phyloP scores from a whole-genome alignment of 352 stramenopile species.

The Pythium grandisporangium region DNA sequence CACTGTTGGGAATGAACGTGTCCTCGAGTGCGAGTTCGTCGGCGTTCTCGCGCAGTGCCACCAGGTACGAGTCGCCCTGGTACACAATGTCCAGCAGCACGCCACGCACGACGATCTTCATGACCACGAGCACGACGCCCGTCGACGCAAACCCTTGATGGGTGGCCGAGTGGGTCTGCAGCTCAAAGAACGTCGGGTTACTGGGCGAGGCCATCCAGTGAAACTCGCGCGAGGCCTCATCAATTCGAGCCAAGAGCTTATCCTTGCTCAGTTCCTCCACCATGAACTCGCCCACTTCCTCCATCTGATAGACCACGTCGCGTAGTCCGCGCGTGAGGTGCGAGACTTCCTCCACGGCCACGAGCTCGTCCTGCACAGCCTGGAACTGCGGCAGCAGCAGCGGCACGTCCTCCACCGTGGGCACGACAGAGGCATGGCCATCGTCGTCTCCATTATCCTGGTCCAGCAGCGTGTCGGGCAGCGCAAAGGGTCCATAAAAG shows the following conservation, averaged over 20 bases:
- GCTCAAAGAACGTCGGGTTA: slow-evolving; percentile 55
- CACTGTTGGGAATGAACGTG: slow-evolving; percentile 50
- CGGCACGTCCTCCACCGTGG: slow-evolving; percentile 27
- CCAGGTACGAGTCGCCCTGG: slow-evolving; percentile 51
- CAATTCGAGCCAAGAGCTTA: slow-evolving; percentile 35
- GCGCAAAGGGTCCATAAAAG: slow-evolving; percentile 36
- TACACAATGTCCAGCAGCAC: slow-evolving; percentile 59
- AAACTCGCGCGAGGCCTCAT: slow-evolving; percentile 27
- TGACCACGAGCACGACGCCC: slow-evolving; percentile 42
- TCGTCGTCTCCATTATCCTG: slow-evolving; percentile 5
- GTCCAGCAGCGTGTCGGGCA: slow-evolving; percentile 21
- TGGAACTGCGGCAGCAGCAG: slow-evolving; percentile 46
- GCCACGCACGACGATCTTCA: slow-evolving; percentile 58
- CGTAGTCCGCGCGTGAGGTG: slow-evolving; percentile 35
- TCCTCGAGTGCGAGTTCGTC: slow-evolving; percentile 51
- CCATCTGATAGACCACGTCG: slow-evolving; percentile 55
- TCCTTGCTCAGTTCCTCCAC: slow-evolving; percentile 60
- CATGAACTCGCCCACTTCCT: slow-evolving; percentile 57
- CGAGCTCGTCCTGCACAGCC: slow-evolving; percentile 30
- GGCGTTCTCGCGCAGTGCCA: slow-evolving; percentile 36
- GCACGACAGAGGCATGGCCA: background rate
- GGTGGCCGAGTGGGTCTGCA: slow-evolving; percentile 38
- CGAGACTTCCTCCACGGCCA: slow-evolving; percentile 23
- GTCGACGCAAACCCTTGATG: slow-evolving; percentile 24
- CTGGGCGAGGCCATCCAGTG: slow-evolving; percentile 36